Evolutionary conservation across 768 basidiomycete genomes (phyloP).

Genomic region (Hygrocybe punicea): DNA sequence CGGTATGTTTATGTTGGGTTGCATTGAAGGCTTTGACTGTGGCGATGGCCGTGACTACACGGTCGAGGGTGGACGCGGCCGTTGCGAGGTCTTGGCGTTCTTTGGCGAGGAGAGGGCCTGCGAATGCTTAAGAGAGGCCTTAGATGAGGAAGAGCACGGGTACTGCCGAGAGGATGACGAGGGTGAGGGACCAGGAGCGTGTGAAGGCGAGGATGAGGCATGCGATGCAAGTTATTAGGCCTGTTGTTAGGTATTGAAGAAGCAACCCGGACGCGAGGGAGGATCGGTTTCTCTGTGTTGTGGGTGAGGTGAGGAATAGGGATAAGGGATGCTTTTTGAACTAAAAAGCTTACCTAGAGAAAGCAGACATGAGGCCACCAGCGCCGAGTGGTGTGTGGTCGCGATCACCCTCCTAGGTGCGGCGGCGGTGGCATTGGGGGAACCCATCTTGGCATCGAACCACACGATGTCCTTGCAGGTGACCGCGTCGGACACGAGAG

Average conservation of each 20-base stretch:
- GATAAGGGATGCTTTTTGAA: constrained; percentile 42
- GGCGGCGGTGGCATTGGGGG: background rate
- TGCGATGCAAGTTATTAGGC: constrained; percentile 68
- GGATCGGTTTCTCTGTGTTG: constrained; percentile 79
- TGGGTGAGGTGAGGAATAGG: constrained; percentile 48
- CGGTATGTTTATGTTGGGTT: constrained; percentile 43
- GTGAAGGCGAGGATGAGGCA: constrained; percentile 82
- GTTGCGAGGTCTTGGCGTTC: constrained; percentile 66
- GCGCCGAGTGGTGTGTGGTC: constrained; percentile 63
- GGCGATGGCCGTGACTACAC: constrained; percentile 69
- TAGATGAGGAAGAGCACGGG: constrained; percentile 79
- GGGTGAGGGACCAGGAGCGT: constrained; percentile 77
- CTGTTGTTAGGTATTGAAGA: constrained; percentile 74
- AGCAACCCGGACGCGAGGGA: constrained; percentile 75
- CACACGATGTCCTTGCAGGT: constrained; percentile 73
- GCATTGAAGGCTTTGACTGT: constrained; percentile 96
- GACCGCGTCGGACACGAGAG: constrained; percentile 65
- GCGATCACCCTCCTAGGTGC: constrained; percentile 28
- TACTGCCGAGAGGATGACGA: constrained; percentile 87
- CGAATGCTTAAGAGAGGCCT: constrained; percentile 64
- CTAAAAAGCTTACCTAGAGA: constrained; percentile 62
- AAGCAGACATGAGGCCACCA: constrained; percentile 89
- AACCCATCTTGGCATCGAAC: constrained; percentile 79
- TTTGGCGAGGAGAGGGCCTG: constrained; percentile 55
- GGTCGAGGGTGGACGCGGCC: constrained; percentile 76